Evolutionary conservation across 2,329 filamentous ascomycete species (phyloP).

Genomic region (Calonectria crousiana): DNA sequence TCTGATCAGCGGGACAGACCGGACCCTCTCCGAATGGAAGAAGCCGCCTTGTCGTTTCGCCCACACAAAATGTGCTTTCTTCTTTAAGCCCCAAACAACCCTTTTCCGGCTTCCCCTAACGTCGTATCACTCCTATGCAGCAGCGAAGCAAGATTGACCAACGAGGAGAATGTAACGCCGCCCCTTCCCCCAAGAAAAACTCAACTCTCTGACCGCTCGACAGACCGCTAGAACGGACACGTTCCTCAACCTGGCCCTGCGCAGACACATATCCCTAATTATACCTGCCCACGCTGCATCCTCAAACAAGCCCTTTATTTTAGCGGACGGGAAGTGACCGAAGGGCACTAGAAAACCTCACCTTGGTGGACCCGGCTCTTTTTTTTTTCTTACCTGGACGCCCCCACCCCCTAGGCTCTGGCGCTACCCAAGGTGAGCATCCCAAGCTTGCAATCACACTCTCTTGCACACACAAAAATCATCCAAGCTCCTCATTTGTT

Average conservation of each 20-base stretch:
- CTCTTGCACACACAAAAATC: background rate
- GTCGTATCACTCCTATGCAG: background rate
- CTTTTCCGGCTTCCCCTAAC: background rate
- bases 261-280: background rate
- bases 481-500: background rate
- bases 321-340: conserved; percentile 28
- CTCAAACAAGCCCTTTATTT: background rate
- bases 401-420: background rate
- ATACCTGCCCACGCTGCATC: background rate
- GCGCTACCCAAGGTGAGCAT: conserved; percentile 16
- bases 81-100: background rate
- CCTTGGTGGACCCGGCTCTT: conserved; percentile 3
- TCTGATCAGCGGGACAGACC: conserved; percentile 5
- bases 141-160: background rate
- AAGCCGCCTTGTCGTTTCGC: background rate
- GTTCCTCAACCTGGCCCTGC: background rate
- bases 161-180: background rate
- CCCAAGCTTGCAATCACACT: background rate
- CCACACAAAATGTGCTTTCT: background rate
- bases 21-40: background rate
- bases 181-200: background rate
- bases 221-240: conserved; percentile 3
- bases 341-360: conserved; percentile 22
- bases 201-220: background rate
- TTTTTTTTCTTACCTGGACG: background rate